Base-by-base conservation (phyloP, 805 yeast genomes). In the Komagataella phaffii region DNA sequence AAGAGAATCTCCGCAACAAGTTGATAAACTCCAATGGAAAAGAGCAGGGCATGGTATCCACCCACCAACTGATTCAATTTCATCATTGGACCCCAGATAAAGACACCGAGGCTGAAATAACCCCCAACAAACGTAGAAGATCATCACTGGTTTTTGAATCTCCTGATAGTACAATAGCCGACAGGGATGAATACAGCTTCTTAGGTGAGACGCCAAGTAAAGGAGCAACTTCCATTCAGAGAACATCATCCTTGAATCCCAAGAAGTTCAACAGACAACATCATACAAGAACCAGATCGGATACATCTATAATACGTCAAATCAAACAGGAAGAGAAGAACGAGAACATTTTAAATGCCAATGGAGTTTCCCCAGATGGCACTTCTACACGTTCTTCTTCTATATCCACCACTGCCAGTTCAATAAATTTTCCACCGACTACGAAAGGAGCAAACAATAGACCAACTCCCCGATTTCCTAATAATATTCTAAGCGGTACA, bases 61-160 rank as follows among this genome's bases (percentile, higher is more conserved):
- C 50, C 6, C 77, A 74, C 57, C 77, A 74, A 53, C 63, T 74
- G 10, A 73, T 74, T 14, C 79, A 74, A 54, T 74, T 74, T 56
- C 78, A 74, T 51, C 79, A 74, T 54, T 74, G 78, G 78, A 69
- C 68, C 51, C 77, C 77, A 8, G 46, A 40, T 10, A 52, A 55
- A 52, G 58, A 56, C 36, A 36, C 14, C 3, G 24, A 24, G 14
- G 8, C 40, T 10, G 40, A 30, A 30, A 30, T 30, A 30, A 30
- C 40, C 12, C 40, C 40, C 40, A 30, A 30, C n/a, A 50, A 50
- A 23, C 46, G 49, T 19, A 45, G 51, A 24, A 50, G 51, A 45
- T 45, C 51, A 8, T 30, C 40, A 10, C 40, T 30, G 12, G 40
- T 30, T 14, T 30, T 30, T 30, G 40, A 30, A 8, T 30, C 40